Evolutionary conservation across 345 rosid species (phyloP).

Genomic region (Lagerstroemia speciosa): DNA sequence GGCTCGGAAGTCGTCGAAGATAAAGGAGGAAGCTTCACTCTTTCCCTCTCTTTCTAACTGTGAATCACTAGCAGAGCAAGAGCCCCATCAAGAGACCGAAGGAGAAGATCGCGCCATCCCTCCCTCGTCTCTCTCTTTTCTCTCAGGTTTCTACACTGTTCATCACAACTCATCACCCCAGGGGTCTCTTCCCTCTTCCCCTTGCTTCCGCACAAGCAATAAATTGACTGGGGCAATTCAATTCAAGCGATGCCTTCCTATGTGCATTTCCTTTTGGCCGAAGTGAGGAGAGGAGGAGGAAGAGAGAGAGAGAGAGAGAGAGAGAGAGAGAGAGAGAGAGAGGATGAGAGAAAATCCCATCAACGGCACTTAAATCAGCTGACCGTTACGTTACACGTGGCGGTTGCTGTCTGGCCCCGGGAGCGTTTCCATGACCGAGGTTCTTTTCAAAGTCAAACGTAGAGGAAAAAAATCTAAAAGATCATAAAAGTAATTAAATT

Average conservation of each 20-base stretch:
- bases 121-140: background rate
- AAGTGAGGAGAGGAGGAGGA: background rate
- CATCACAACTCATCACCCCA: background rate
- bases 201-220: background rate
- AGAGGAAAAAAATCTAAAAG: too few species aligned
- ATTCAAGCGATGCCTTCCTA: background rate
- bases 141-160: background rate
- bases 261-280: too few species aligned
- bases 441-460: too few species aligned
- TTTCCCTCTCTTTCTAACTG: background rate
- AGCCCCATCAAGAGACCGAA: too few species aligned
- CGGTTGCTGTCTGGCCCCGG: too few species aligned
- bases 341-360: background rate
- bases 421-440: too few species aligned
- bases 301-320: background rate
- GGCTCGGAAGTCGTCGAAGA: background rate
- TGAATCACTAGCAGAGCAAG: too few species aligned
- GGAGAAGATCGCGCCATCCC: too few species aligned
- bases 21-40: background rate
- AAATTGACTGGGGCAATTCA: background rate
- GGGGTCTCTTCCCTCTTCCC: background rate
- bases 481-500: too few species aligned
- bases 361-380: background rate
- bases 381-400: constrained; percentile 9
- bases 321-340: too few species aligned